Evolutionary conservation across 208 protist genomes (phyloP), one percentile per base, ranked within the genome.

Genomic region (Trichomonas gallinae): DNA sequence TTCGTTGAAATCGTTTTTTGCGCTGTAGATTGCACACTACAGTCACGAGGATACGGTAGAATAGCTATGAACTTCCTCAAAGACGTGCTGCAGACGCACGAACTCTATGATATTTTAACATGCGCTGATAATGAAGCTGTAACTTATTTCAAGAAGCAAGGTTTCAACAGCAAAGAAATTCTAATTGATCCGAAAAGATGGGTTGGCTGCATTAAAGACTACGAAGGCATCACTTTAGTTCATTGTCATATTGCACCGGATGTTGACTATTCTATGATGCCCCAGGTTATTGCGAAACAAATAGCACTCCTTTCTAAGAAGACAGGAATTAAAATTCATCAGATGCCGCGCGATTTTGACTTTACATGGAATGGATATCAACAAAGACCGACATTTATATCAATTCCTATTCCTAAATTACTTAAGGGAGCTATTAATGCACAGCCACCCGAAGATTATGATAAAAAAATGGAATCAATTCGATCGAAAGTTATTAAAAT

Each of bases 71-170:
- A 98, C 96, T 97, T 98, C 49, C 82, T 98, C n/a, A 98, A 98
- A 97, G 97, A 98, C 44, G 81, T 96, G 42, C 44, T 96, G 13
- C 98, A 98, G 97, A 97, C 82, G 38, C 83, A 97, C 10, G 96
- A 96, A 34, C 96, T 98, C 21, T 97, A 97, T 31, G 97, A 98
- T 93, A 98, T 98, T n/a, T 96, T 99, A 10, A 99, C 98, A 0
- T 99, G 98, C 96, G 98, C 98, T 0, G 98, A 99, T 97, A 99
- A 98, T 91, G 98, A 97, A 96, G 98, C 98, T 1, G 98, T 99
- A 83, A 98, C 98, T 38, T 99, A 98, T 96, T 99, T 99, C 96
- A 98, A 98, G 81, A 99, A 99, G 96, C 98, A 98, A 97, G 98
- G 97, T 63, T 97, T 97, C 51, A 89, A 93, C 10, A 97, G 97